phyloP scores from a whole-genome alignment of 2,329 filamentous ascomycete genomes.

The Fusarium hostae region DNA sequence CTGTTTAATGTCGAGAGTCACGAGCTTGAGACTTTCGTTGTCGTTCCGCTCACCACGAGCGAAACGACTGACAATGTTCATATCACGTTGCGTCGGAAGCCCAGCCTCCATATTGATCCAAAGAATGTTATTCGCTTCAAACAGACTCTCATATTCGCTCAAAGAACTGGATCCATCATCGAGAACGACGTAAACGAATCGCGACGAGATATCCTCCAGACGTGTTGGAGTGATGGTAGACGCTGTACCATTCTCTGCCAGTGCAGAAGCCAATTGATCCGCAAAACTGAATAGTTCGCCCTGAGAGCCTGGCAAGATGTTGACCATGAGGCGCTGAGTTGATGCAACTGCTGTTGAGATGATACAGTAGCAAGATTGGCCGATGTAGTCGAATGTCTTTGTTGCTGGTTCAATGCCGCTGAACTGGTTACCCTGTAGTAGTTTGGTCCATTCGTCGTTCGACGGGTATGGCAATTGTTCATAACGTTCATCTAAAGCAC shows the following conservation, averaged over 20 bases:
- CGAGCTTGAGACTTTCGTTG: not conserved
- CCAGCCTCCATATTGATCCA: constrained; percentile 8
- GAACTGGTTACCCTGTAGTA: constrained; percentile 1
- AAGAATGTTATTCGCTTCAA: not conserved
- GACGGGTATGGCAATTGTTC: constrained; percentile 6
- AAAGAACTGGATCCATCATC: not conserved
- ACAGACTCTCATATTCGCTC: fast-evolving
- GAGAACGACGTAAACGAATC: constrained; percentile 11
- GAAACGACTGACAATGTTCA: not conserved
- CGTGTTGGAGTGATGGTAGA: not conserved
- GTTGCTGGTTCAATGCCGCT: constrained; percentile 24
- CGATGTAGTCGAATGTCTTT: constrained; percentile 16
- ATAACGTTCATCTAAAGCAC: not conserved
- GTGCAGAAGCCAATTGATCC: not conserved
- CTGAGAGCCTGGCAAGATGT: not conserved
- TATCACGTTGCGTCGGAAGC: fast-evolving
- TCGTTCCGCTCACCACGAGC: not conserved
- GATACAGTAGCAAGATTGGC: constrained; percentile 12
- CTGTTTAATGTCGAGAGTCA: constrained; percentile 3
- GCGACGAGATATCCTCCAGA: fast-evolving
- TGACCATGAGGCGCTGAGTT: not conserved
- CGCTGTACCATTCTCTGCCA: not conserved
- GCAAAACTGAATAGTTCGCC: not conserved
- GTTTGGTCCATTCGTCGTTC: not conserved
- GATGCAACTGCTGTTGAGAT: not conserved